A percentile compares a stretch with the other conserved stretches of the same genome.
phyloP scores from a whole-genome alignment of 495 filamentous ascomycete species.

The Eremomyces bilateralis region DNA sequence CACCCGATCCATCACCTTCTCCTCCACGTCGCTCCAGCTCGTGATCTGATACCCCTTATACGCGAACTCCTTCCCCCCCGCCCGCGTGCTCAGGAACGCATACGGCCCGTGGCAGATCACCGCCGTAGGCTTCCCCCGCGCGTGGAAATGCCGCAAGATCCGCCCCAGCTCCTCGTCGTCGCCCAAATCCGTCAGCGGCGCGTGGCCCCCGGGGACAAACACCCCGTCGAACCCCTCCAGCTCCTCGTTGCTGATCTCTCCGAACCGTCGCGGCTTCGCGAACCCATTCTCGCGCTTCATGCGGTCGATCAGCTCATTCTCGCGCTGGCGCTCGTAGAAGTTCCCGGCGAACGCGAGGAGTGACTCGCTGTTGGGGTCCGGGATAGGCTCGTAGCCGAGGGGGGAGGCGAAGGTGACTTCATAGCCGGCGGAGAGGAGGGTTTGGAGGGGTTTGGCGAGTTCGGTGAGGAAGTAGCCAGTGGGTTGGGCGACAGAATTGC shows the following conservation, averaged over 20 bases:
- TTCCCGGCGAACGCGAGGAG: conserved; percentile 20
- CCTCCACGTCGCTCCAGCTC: conserved; percentile 7
- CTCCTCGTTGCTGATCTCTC: conserved; percentile 15
- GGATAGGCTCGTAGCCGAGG: conserved; percentile 15
- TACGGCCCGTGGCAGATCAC: conserved; percentile 25
- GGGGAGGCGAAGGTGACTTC: conserved; percentile 22
- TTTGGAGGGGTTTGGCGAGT: conserved; percentile 21
- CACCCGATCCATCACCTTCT: conserved; percentile 7
- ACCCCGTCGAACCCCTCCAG: conserved; percentile 17
- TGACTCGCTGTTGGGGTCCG: conserved; percentile 21
- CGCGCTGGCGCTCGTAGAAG: conserved; percentile 22
- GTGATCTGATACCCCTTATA: conserved; percentile 13
- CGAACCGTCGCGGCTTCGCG: conserved; percentile 12
- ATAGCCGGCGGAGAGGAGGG: conserved; percentile 20
- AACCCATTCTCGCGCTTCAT: conserved; percentile 24
- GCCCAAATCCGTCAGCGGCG: conserved; percentile 21
- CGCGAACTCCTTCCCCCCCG: conserved; percentile 16
- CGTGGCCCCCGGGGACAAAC: conserved; percentile 25
- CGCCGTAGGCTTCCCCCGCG: conserved; percentile 17
- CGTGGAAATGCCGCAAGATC: conserved; percentile 20
- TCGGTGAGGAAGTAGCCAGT: conserved; percentile 26
- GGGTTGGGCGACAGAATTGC: conserved; percentile 17
- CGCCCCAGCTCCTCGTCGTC: conserved; percentile 20
- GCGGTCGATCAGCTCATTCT: conserved; percentile 18
- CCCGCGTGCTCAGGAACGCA: conserved; percentile 19